Evolutionary conservation across 202 grass and related monocot genomes (phyloP).

Genomic region (Elaeis oleifera): DNA sequence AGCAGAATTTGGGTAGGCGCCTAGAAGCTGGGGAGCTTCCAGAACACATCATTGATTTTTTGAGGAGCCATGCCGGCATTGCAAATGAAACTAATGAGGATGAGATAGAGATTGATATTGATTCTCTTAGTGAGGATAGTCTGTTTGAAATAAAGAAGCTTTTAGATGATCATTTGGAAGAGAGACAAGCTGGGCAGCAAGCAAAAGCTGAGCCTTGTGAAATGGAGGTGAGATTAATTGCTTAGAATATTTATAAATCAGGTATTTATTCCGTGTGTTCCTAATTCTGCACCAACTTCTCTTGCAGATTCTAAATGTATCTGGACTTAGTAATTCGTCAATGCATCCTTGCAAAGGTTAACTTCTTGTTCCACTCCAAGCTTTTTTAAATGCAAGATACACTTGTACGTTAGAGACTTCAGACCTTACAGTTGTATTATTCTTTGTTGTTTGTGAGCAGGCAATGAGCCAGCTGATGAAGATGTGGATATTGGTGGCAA

Average conservation of each 20-base stretch:
- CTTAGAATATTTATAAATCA: background rate
- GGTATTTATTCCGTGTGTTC: too few relatives aligned
- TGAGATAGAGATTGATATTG: slow-evolving; percentile 86
- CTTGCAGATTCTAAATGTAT: slow-evolving; percentile 46
- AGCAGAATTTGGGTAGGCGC: slow-evolving; percentile 38
- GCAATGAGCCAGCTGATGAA: slow-evolving; percentile 61
- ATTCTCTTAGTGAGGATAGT: slow-evolving; percentile 58
- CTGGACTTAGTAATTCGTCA: slow-evolving; percentile 63
- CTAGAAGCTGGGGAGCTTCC: slow-evolving; percentile 51
- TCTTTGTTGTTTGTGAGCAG: slow-evolving; percentile 26
- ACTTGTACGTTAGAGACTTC: background rate
- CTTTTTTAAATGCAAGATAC: slow-evolving; percentile 18
- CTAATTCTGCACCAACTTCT: background rate
- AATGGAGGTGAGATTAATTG: slow-evolving; percentile 32
- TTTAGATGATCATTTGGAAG: slow-evolving; percentile 56
- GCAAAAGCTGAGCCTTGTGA: slow-evolving; percentile 52
- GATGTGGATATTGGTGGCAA: slow-evolving; percentile 92
- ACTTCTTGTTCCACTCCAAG: background rate
- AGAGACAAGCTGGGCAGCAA: slow-evolving; percentile 30
- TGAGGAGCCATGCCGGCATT: slow-evolving; percentile 40
- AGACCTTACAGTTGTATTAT: too few relatives aligned
- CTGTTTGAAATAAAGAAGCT: slow-evolving; percentile 65
- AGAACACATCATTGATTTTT: slow-evolving; percentile 51
- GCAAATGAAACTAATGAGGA: slow-evolving; percentile 42
- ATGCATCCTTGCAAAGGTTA: slow-evolving; percentile 76